Percentiles rank a stretch among this genome's conserved stretches.
These are phyloP conservation scores for Malassezia globosa DNA, from an alignment of 1,284 basidiomycete species.

Conservation along the genomic window DNA sequence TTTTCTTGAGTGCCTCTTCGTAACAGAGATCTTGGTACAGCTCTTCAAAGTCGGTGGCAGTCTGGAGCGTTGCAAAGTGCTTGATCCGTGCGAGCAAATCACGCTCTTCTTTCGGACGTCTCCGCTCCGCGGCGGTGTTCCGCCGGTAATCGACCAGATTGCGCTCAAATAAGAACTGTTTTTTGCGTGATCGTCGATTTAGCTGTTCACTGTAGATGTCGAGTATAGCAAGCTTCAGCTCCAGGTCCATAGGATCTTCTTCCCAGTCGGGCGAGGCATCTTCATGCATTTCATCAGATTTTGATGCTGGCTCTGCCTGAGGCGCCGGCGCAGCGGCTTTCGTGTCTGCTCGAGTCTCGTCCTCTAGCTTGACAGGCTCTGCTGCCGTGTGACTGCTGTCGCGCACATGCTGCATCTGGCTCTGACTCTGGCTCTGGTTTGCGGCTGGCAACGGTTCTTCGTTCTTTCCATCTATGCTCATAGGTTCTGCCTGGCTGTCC, in stretches of 20 bases:
- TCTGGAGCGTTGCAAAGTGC: conserved; percentile 83
- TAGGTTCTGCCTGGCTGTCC: conserved; percentile 1
- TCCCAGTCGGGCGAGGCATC: conserved; percentile 52
- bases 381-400: background rate
- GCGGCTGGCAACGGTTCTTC: background rate
- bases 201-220: conserved; percentile 86
- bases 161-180: conserved; percentile 84
- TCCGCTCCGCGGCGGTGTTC: conserved; percentile 83
- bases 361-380: conserved; percentile 1
- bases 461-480: conserved; percentile 7
- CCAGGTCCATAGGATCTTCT: conserved; percentile 67
- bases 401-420: conserved; percentile 11
- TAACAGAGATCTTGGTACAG: conserved; percentile 73
- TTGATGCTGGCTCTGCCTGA: conserved; percentile 17
- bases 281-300: conserved; percentile 30
- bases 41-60: conserved; percentile 77
- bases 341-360: background rate
- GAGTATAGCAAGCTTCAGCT: conserved; percentile 76
- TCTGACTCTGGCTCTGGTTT: conserved; percentile 7
- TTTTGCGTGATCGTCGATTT: conserved; percentile 74
- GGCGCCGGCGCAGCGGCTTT: background rate
- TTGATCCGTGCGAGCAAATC: conserved; percentile 80
- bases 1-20: conserved; percentile 39
- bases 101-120: conserved; percentile 76
- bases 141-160: conserved; percentile 73